Evolutionary conservation across 495 filamentous ascomycete genomes (phyloP), one percentile per base, ranked within the genome.

Genomic region (Penicillium angulare): DNA sequence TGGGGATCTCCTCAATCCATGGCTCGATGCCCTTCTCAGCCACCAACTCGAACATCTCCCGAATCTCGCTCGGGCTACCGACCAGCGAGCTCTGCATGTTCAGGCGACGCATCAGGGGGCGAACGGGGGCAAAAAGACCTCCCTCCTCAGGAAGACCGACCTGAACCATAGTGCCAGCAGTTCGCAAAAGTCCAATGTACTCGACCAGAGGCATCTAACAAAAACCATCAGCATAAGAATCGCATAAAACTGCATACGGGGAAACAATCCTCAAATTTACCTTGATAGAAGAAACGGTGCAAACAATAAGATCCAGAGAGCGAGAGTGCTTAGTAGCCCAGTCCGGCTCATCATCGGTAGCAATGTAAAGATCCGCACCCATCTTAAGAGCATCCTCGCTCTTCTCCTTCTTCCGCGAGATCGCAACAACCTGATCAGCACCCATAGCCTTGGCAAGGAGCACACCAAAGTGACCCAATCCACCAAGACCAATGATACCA

Each of bases 401-500:
- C 77, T 96, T 95, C 35, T 55, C 63, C 1, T 63, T 59, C 42
- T 78, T 81, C 18, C 91, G 82, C 32, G 85, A 91, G 57, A 96
- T 90, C 17, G 82, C 90, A 40, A 92, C 83, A 2, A 95, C 84
- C 66, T 82, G 80, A 43, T 92, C 86, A 4, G 85, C 83, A 3
- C 87, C 86, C 42, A 96, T 70, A 0, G 89, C 89, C 51, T 75
- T 78, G 0, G 78, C 75, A 58, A 78, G 84, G 31, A 86, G 66
- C 15, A 85, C 59, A 13, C 75, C 85, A 42, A 87, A 83, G 59
- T 87, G 87, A 3, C 90, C 90, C 0, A 96, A 73, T 13, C 90
- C 91, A 33, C 91, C 90, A 34, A 95, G 75, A 22, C 91, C 90
- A 43, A 95, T 77, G 50, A 96, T 87, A 8, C 88, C 91, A 7